Evolutionary conservation across 2,329 filamentous ascomycete species (phyloP).

Genomic region (Fusarium tuaranense): DNA sequence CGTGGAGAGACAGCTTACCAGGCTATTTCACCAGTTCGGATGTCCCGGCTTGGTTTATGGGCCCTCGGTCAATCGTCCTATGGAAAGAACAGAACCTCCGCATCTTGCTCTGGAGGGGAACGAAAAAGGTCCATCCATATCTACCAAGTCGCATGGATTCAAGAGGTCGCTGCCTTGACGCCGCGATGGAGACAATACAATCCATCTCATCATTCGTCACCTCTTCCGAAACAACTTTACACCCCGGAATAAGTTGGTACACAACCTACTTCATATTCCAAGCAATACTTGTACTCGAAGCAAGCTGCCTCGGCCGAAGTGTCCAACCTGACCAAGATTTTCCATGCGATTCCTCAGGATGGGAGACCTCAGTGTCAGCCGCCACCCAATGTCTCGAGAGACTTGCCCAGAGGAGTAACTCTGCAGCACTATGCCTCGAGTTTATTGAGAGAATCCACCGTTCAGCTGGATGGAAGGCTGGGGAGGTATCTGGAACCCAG

Average conservation of each 20-base stretch:
- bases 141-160: constrained; percentile 31
- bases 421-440: neutral
- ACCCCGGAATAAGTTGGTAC: constrained; percentile 55
- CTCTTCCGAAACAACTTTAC: constrained; percentile 38
- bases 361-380: neutral
- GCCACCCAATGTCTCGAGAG: neutral
- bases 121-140: constrained; percentile 51
- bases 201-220: constrained; percentile 53
- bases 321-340: neutral
- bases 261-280: constrained; percentile 59
- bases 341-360: neutral
- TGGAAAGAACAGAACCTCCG: constrained; percentile 58
- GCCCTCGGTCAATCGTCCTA: constrained; percentile 52
- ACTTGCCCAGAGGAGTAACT: neutral
- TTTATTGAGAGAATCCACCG: neutral
- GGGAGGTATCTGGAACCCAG: too few species aligned
- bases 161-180: constrained; percentile 51
- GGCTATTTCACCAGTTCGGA: constrained; percentile 48
- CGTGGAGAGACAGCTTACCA: constrained; percentile 50
- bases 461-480: neutral
- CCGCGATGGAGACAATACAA: constrained; percentile 52
- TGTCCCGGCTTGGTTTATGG: constrained; percentile 49
- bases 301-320: constrained; percentile 16
- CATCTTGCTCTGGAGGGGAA: constrained; percentile 55
- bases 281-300: constrained; percentile 54